Conservation (phyloP, 371 early-diverging fungal species). For the Rhizopus arrhizus region DNA sequence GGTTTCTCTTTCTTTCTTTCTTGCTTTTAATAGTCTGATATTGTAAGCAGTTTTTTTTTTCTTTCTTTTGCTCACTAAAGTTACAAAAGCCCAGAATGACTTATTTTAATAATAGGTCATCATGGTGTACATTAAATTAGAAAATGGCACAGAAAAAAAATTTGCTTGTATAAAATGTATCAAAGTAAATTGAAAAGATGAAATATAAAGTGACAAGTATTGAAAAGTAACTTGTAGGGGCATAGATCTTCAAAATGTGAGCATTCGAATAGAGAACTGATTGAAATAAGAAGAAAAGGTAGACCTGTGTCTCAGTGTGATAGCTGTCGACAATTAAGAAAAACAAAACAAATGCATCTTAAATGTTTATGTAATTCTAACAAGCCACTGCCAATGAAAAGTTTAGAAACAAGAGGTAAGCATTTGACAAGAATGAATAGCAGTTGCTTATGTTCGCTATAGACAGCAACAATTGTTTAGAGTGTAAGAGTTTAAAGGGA, state of each 20-base stretch:
- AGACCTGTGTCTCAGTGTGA: conserved; percentile 79
- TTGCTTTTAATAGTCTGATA: background rate
- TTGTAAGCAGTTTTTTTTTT: background rate
- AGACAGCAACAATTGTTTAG: background rate
- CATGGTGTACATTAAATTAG: conserved; percentile 36
- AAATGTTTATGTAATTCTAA: conserved; percentile 66
- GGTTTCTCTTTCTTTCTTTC: background rate
- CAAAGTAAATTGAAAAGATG: conserved; percentile 29
- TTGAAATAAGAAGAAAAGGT: conserved; percentile 75
- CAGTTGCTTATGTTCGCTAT: background rate
- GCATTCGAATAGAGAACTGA: conserved; percentile 63
- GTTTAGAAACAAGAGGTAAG: conserved; percentile 9
- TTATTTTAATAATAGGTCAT: background rate
- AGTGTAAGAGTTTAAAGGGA: background rate
- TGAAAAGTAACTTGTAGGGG: conserved; percentile 40
- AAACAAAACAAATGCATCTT: conserved; percentile 70
- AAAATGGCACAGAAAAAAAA: conserved; percentile 43
- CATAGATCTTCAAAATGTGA: conserved; percentile 65
- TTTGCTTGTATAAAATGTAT: conserved; percentile 51
- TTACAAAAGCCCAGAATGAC: background rate
- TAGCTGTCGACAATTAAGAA: conserved; percentile 70
- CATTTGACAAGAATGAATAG: background rate
- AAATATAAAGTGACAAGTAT: background rate
- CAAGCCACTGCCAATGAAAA: background rate
- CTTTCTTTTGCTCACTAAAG: background rate